Base-by-base conservation (phyloP, 495 filamentous ascomycete species). In the Beverwykella pulmonaria region DNA sequence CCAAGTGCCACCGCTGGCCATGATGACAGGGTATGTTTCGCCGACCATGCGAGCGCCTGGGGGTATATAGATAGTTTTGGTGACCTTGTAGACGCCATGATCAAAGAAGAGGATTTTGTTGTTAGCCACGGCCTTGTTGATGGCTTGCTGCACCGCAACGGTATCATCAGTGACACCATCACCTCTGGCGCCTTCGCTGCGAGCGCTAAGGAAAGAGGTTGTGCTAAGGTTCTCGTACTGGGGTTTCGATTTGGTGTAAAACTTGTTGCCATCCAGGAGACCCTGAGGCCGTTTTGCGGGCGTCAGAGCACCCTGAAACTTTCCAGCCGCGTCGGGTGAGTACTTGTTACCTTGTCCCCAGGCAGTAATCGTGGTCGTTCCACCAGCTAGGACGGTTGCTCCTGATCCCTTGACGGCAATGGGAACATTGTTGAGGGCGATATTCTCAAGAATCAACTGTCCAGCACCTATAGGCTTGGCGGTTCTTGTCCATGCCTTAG, bases 1-100 rank as follows among this genome's bases (percentile, higher is more conserved):
- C 79, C 95, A 98, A 26, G 83, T 83, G 87, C 84, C 19, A 34
- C 65, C 36, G 61, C 60, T 44, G 59, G 90, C 92, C 84, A 98
- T 90, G 63, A 98, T 90, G 41, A 96, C 77, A 20, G 93, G 87
- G 88, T 89, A 94, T 70, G 92, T 86, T 75, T 98, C 93, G 72
- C 93, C 93, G n/a, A 88, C 88, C 73, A 98, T 93, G 47, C 80
- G 81, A 75, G 91, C 86, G 75, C 89, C 83, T 73, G 85, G 85
- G 50, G 93, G 93, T 3, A 98, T 82, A 74, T 88, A 87, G 76
- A 98, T 78, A 1, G 93, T 97, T 57, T 87, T 83, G 49, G 90
- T 90, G 72, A 98, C 81, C 20, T 96, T 77, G 77, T 97, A 98
- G 26, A 88, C 87, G 53, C 93, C 93, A 72, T 95, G 90, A 75